Conservation (phyloP, 2,329 filamentous ascomycete species). For the Byssoonygena ceratinophila region DNA sequence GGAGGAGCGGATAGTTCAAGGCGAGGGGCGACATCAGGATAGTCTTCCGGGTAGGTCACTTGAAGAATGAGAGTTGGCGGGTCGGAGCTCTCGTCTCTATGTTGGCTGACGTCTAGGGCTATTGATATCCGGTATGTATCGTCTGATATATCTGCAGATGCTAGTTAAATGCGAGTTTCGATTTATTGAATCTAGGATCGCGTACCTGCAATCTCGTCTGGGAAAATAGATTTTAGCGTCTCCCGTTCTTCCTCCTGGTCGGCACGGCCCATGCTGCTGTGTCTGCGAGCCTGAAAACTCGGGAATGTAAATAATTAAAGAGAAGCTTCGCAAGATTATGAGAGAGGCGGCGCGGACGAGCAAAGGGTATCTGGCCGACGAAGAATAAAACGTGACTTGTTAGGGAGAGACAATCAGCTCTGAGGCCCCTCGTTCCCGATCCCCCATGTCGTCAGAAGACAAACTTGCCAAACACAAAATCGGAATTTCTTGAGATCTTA, state of each 20-base stretch:
- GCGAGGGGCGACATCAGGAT: constrained; percentile 75
- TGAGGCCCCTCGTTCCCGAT: background rate
- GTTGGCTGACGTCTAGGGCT: constrained; percentile 62
- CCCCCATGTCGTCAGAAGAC: constrained; percentile 1
- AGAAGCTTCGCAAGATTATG: background rate
- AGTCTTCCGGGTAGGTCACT: constrained; percentile 78
- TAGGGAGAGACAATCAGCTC: background rate
- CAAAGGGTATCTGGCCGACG: background rate
- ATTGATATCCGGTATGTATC: constrained; percentile 80
- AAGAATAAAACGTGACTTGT: background rate
- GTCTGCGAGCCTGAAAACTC: background rate
- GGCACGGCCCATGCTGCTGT: constrained; percentile 47
- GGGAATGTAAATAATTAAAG: background rate
- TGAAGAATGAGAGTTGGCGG: constrained; percentile 64
- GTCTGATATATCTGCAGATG: constrained; percentile 66
- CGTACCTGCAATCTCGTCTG: constrained; percentile 86
- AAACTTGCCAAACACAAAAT: constrained; percentile 9
- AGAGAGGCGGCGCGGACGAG: too few species aligned
- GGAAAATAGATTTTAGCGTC: constrained; percentile 95
- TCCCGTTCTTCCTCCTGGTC: constrained; percentile 94
- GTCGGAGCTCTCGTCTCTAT: constrained; percentile 52
- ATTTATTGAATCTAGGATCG: constrained; percentile 4
- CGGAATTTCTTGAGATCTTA: background rate
- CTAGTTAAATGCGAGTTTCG: constrained; percentile 15
- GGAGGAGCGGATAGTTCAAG: constrained; percentile 69